These are phyloP conservation scores for Ceratobasidium sp. DNA, from an alignment of 1,284 basidiomycete species.

Conservation along the genomic window DNA sequence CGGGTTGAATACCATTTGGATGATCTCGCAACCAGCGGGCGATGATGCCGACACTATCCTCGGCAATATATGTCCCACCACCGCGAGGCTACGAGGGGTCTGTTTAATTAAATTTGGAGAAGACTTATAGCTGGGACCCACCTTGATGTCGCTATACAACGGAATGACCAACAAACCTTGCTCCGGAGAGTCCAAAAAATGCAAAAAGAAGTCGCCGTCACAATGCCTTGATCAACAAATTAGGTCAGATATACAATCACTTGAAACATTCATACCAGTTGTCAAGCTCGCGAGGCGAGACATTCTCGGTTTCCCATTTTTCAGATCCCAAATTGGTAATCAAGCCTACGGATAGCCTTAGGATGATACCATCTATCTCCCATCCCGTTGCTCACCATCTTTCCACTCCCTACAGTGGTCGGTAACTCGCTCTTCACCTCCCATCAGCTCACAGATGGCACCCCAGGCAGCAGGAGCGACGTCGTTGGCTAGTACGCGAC, in stretches of 20 bases:
- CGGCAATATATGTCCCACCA: slow-evolving; percentile 47
- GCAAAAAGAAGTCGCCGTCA: slow-evolving; percentile 43
- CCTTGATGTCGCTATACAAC: slow-evolving; percentile 45
- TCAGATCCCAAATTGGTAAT: slow-evolving; percentile 41
- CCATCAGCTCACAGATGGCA: slow-evolving; percentile 47
- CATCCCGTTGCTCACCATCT: slow-evolving; percentile 39
- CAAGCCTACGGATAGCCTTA: slow-evolving; percentile 26
- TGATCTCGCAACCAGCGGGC: slow-evolving; percentile 45
- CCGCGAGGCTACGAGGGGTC: slow-evolving; percentile 39
- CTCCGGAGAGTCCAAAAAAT: slow-evolving; percentile 48
- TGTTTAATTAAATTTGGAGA: not conserved
- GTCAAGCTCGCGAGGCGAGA: slow-evolving; percentile 28
- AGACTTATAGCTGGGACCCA: not conserved
- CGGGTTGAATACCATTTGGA: slow-evolving; percentile 46
- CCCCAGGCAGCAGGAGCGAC: slow-evolving; percentile 50
- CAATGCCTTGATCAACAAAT: slow-evolving; percentile 12
- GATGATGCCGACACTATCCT: slow-evolving; percentile 45
- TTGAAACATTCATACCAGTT: slow-evolving; percentile 36
- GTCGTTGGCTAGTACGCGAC: slow-evolving; percentile 48
- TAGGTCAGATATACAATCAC: not conserved
- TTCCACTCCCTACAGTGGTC: slow-evolving; percentile 38
- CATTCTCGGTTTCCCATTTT: slow-evolving; percentile 41
- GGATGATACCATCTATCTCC: too few species aligned
- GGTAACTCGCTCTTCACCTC: slow-evolving; percentile 41
- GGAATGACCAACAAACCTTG: slow-evolving; percentile 47